A percentile compares a stretch with the other conserved stretches of the same genome.
phyloP scores from a whole-genome alignment of 2,329 filamentous ascomycete species.

The Apiospora marii region DNA sequence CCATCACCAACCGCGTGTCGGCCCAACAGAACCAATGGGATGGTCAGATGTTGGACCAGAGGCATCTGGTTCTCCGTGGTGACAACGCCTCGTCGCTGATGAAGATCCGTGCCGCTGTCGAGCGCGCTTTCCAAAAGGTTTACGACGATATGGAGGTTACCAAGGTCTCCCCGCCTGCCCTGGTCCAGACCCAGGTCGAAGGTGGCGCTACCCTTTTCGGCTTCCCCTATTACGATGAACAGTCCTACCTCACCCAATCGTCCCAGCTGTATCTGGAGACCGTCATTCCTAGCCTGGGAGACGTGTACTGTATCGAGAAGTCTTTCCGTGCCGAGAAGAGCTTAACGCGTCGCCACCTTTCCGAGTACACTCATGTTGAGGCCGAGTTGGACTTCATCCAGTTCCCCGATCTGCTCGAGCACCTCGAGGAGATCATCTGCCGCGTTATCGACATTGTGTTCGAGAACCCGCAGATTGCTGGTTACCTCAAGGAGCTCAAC shows the following conservation, averaged over 20 bases:
- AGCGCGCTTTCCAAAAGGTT: conserved; percentile 80
- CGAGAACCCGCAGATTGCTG: conserved; percentile 74
- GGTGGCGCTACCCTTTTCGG: conserved; percentile 91
- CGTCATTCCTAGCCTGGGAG: conserved; percentile 85
- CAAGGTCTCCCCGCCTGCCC: conserved; percentile 87
- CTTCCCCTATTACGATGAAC: conserved; percentile 88
- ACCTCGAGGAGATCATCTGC: conserved; percentile 89
- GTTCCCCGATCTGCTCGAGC: conserved; percentile 86
- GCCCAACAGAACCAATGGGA: conserved; percentile 60
- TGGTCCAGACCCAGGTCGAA: conserved; percentile 96
- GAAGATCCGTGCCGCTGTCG: conserved; percentile 83
- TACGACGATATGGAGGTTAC: conserved; percentile 80
- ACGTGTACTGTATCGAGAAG: conserved; percentile 98
- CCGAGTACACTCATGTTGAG: conserved; percentile 97
- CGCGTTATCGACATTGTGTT: conserved; percentile 82
- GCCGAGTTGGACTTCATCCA: conserved; percentile 95
- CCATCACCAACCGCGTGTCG: conserved; percentile 81
- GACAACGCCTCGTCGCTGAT: conserved; percentile 86
- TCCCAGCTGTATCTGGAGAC: conserved; percentile 98
- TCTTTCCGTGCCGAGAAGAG: conserved; percentile 99
- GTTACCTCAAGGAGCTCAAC: conserved; percentile 86
- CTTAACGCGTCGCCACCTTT: conserved; percentile 89
- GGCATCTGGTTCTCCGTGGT: conserved; percentile 85
- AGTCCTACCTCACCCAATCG: conserved; percentile 94
- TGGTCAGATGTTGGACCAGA: conserved; percentile 76